These are phyloP conservation scores for Helichrysum umbraculigerum DNA, from an alignment of 129 eudicot genomes.

Conservation along the genomic window DNA sequence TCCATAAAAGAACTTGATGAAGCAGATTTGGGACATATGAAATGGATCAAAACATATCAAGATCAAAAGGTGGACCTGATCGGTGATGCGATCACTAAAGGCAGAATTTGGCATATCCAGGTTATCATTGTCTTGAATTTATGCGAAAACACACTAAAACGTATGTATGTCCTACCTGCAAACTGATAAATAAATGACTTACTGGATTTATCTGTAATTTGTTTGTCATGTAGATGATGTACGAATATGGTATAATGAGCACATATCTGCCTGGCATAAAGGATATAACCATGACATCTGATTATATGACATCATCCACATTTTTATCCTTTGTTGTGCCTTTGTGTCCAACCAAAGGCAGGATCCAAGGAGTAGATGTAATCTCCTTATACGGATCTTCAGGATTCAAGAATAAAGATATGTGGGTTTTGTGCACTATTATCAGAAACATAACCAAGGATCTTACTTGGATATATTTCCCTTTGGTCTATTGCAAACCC, in stretches of 20 bases:
- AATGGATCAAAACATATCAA: slow-evolving; percentile 17
- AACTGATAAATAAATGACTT: neutral
- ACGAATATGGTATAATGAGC: slow-evolving; percentile 22
- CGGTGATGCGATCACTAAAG: slow-evolving; percentile 4
- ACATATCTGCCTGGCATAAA: slow-evolving; percentile 13
- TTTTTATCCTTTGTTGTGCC: slow-evolving; percentile 25
- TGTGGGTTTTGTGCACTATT: neutral
- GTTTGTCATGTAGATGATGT: slow-evolving; percentile 7
- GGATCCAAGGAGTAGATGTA: slow-evolving; percentile 22
- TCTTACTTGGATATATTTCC: slow-evolving; percentile 34
- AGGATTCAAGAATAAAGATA: neutral
- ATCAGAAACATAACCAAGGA: slow-evolving; percentile 34
- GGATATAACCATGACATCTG: slow-evolving; percentile 17
- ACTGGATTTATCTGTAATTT: neutral
- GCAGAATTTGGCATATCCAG: slow-evolving; percentile 14
- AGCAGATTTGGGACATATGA: neutral
- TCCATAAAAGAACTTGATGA: neutral
- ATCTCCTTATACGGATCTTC: neutral
- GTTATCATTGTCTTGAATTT: neutral
- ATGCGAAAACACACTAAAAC: too few species aligned
- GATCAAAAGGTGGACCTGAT: slow-evolving; percentile 3
- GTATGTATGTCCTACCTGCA: neutral
- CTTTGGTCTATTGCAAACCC: slow-evolving; percentile 20
- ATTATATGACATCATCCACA: neutral
- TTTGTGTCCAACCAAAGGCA: neutral